Base-by-base conservation (phyloP, 805 yeast genomes). In the Saturnispora serradocipensis region DNA sequence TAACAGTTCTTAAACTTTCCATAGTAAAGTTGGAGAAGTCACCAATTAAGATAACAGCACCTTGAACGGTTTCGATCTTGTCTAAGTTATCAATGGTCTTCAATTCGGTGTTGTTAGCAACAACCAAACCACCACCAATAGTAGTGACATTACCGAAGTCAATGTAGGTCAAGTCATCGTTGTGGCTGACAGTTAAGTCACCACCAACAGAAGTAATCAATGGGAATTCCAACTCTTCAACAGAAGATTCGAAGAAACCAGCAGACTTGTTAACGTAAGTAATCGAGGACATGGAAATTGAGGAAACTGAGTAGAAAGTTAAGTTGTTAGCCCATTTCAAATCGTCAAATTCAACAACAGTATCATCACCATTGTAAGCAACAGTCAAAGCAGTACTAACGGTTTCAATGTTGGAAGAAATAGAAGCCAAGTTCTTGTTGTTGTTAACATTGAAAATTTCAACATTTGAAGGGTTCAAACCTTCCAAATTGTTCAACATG, bases 101-200 rank as follows among this genome's bases (percentile, higher is more conserved):
- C 67, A 91, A 81, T 51, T 76, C 70, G 58, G 87, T 73, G 85
- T 93, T 93, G 82, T 89, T 88, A 58, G 86, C 81, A 66, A 93
- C 74, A 63, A 79, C 83, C 70, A 93, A 86, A 71, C 97, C 99
- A 80, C 99, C 98, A 69, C 91, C 95, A 63, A 93, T 74, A 47
- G 77, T 58, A 56, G 82, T 75, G 71, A 93, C 80, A 67, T 76
- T 69, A 49, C 86, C 74, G 77, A 88, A 84, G 59, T 83, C 81
- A 54, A 86, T 59, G 61, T 73, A 76, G 62, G 79, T 77, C 69
- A 93, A 80, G 51, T 85, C 78, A 56, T 78, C 76, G 79, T 93
- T 93, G 60, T 83, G 74, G 67, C 73, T 73, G 64, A 93, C 72
- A 58, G 90, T 72, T 63, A 93, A 78, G 59, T 96, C 81, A 63